Base-by-base conservation (phyloP, 1,139 yeast genomes). In the Pichia sp. region DNA sequence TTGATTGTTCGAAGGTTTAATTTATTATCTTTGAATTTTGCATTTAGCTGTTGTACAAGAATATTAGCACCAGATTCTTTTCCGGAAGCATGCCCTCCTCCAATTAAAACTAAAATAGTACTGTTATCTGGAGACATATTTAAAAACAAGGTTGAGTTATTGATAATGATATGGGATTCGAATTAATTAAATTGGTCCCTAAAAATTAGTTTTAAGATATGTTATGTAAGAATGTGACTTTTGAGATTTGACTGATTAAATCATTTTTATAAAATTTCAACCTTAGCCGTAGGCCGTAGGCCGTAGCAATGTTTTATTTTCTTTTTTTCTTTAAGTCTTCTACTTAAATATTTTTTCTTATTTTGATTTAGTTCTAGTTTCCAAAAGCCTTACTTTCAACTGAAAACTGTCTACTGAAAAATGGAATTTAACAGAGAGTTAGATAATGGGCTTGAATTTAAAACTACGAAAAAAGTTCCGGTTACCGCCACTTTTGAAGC, bases 401-500 rank as follows among this genome's bases (percentile, higher is more conserved):
- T 35, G 7, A 26, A 26, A 27, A 18, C 9, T 6, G 11, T n/a
- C 7, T 33, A 39, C 28, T 3, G n/a, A 42, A 28, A 25, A 74
- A 74, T 73, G 78, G 75, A 73, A 10, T 81, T 83, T 57, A 79
- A 83, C 59, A 72, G 76, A 60, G 80, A 78, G 18, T 67, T 72
- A 10, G 88, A 83, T 59, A 69, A 70, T 34, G 78, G 75, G 51
- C 67, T 84, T 40, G 74, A 78, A 65, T 83, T 85, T 63, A 77
- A 76, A 53, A 75, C 83, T 3, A 75, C 87, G 7, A 79, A 78
- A 55, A 78, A 77, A 52, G 74, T 86, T 43, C 80, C 83, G 54
- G 74, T 84, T 2, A 78, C 78, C 42, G 68, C 83, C 18, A 74
- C 85, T 2, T 87, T 88, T 62, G 96, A 88, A 64, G 79, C 82